These are phyloP conservation scores for Kodamaea sp. DNA, from an alignment of 1,139 yeast species.

Conservation along the genomic window DNA sequence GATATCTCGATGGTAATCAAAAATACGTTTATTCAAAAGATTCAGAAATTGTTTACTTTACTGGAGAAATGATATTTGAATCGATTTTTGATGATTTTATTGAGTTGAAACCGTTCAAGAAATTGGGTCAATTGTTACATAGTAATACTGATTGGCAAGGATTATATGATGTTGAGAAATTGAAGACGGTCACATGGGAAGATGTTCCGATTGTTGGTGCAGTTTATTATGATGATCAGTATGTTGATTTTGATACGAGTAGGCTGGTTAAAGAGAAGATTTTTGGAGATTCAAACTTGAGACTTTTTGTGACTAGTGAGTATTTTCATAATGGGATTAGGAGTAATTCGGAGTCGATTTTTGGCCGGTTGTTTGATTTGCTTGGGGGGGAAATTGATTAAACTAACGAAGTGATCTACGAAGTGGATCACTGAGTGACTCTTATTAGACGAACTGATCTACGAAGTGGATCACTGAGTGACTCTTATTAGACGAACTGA, in stretches of 20 bases:
- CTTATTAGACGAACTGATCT: too few relatives aligned
- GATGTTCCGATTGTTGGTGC: slow-evolving; percentile 52
- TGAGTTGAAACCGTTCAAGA: slow-evolving; percentile 39
- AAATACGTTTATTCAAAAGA: slow-evolving; percentile 21
- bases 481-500: too few relatives aligned
- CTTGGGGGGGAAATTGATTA: slow-evolving; percentile 45
- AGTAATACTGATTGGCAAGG: slow-evolving; percentile 36
- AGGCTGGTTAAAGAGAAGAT: slow-evolving; percentile 28
- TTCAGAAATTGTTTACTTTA: slow-evolving; percentile 35
- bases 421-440: too few relatives aligned
- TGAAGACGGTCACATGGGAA: slow-evolving; percentile 27
- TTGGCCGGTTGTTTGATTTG: slow-evolving; percentile 38
- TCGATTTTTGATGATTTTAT: slow-evolving; percentile 48
- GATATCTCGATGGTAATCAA: slow-evolving; percentile 25
- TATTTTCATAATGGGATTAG: slow-evolving; percentile 52
- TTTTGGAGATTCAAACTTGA: slow-evolving; percentile 31
- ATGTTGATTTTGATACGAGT: slow-evolving; percentile 49
- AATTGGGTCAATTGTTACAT: slow-evolving; percentile 43
- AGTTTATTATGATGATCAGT: slow-evolving; percentile 48
- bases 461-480: too few relatives aligned
- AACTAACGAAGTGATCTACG: too few relatives aligned
- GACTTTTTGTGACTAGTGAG: slow-evolving; percentile 46
- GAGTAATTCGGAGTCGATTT: slow-evolving; percentile 37
- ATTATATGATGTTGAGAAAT: slow-evolving; percentile 35
- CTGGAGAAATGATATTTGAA: slow-evolving; percentile 56